Conservation (phyloP, 2,329 filamentous ascomycete species). For the Clathrospora elynae region DNA sequence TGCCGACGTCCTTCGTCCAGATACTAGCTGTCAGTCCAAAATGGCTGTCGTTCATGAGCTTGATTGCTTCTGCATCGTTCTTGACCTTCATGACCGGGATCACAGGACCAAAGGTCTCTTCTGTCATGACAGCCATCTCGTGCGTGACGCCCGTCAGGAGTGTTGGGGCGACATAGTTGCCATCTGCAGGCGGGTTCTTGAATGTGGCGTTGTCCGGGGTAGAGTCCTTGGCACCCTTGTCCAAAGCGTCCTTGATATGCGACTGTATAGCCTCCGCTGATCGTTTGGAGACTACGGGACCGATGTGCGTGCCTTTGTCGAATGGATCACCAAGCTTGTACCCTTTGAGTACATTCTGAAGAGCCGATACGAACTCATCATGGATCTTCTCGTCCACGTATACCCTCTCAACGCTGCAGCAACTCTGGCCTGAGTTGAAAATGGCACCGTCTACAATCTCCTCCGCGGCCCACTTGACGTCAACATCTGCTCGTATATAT, state of each 20-base stretch:
- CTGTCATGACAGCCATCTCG: conserved; percentile 84
- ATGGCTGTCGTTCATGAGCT: conserved; percentile 91
- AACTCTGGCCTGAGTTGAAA: conserved; percentile 98
- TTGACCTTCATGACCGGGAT: conserved; percentile 89
- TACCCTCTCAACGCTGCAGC: conserved; percentile 88
- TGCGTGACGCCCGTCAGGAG: conserved; percentile 80
- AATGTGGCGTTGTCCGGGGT: conserved; percentile 85
- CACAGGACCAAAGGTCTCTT: conserved; percentile 93
- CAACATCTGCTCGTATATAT: conserved; percentile 84
- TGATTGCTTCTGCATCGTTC: conserved; percentile 78
- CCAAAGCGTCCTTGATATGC: conserved; percentile 81
- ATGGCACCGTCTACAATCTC: conserved; percentile 96
- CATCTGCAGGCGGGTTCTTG: conserved; percentile 70
- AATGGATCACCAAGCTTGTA: conserved; percentile 91
- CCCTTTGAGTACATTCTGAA: conserved; percentile 75
- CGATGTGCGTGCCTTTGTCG: conserved; percentile 77
- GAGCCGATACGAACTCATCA: conserved; percentile 77
- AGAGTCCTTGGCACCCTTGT: conserved; percentile 80
- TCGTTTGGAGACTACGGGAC: conserved; percentile 83
- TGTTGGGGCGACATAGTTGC: conserved; percentile 88
- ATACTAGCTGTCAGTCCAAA: conserved; percentile 96
- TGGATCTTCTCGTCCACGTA: conserved; percentile 88
- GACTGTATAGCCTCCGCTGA: conserved; percentile 76
- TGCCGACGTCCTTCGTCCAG: conserved; percentile 86
- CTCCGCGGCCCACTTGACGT: conserved; percentile 86